These are phyloP conservation scores for Penicillium roqueforti DNA, from an alignment of 495 filamentous ascomycete genomes.

Conservation along the genomic window DNA sequence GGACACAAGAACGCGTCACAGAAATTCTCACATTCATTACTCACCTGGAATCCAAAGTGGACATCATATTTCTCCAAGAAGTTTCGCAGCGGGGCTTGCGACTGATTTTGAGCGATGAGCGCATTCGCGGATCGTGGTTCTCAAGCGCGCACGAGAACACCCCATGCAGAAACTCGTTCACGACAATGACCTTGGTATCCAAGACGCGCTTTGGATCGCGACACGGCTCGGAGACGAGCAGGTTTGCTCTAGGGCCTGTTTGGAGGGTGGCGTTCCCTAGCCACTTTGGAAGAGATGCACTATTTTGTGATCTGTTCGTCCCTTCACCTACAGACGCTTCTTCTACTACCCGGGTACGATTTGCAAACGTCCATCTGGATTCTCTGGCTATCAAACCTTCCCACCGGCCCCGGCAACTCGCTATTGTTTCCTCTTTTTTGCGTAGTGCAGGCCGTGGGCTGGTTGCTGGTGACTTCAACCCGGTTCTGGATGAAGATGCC, in stretches of 20 bases:
- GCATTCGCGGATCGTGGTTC: constrained; percentile 15
- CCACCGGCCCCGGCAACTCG: constrained; percentile 18
- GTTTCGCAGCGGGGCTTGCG: constrained; percentile 15
- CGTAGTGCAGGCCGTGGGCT: constrained; percentile 16
- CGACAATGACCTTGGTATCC: constrained; percentile 18
- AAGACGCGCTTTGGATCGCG: constrained; percentile 7
- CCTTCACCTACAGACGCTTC: background rate
- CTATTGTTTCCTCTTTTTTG: constrained; percentile 18
- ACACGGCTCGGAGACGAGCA: background rate
- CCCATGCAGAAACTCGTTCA: constrained; percentile 9
- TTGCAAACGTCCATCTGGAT: constrained; percentile 26
- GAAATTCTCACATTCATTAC: constrained; percentile 14
- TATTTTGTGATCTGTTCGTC: constrained; percentile 25
- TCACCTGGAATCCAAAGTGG: background rate
- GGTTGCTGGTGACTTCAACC: constrained; percentile 28
- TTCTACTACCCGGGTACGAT: constrained; percentile 7
- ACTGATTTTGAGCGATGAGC: constrained; percentile 10
- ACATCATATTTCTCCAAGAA: constrained; percentile 23
- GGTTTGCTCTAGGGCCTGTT: constrained; percentile 12
- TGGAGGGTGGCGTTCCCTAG: constrained; percentile 21
- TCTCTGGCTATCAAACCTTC: constrained; percentile 23
- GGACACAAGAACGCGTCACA: constrained; percentile 1
- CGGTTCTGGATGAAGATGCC: constrained; percentile 22
- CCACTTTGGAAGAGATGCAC: constrained; percentile 18
- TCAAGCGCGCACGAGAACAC: constrained; percentile 15